These are phyloP conservation scores for Monilinia polystroma DNA, from an alignment of 2,329 filamentous ascomycete species.

Conservation along the genomic window DNA sequence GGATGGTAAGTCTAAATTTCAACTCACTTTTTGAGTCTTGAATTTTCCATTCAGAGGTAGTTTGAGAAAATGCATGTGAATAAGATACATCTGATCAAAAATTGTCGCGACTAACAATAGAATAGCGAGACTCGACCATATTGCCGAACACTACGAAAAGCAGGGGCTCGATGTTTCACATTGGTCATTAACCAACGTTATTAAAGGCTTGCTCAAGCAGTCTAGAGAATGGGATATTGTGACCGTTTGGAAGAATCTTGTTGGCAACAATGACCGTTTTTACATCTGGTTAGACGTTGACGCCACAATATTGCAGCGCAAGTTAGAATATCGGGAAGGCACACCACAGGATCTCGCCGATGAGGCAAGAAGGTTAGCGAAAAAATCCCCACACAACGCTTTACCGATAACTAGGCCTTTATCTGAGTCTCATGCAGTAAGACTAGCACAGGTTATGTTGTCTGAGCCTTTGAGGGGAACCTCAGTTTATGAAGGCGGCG, in stretches of 20 bases:
- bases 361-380: slow-evolving; percentile 24
- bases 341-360: slow-evolving; percentile 18
- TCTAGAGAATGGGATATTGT: slow-evolving; percentile 26
- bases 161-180: slow-evolving; percentile 22
- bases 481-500: background rate
- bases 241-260: slow-evolving; percentile 27
- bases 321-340: slow-evolving; percentile 31
- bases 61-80: background rate
- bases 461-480: background rate
- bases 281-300: slow-evolving; percentile 27
- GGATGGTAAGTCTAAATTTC: slow-evolving; percentile 29
- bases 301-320: slow-evolving; percentile 27
- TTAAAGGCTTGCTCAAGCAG: slow-evolving; percentile 34
- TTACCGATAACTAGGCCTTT: background rate
- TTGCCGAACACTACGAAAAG: slow-evolving; percentile 35
- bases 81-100: background rate
- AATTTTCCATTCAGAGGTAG: background rate
- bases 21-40: background rate
- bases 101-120: slow-evolving; percentile 4
- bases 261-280: slow-evolving; percentile 23
- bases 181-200: slow-evolving; percentile 30
- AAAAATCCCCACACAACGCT: background rate
- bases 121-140: slow-evolving; percentile 30
- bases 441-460: background rate
- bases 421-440: slow-evolving; percentile 1